Evolutionary conservation across 2,329 filamentous ascomycete genomes (phyloP).

Genomic region (Aspergillus sp.): DNA sequence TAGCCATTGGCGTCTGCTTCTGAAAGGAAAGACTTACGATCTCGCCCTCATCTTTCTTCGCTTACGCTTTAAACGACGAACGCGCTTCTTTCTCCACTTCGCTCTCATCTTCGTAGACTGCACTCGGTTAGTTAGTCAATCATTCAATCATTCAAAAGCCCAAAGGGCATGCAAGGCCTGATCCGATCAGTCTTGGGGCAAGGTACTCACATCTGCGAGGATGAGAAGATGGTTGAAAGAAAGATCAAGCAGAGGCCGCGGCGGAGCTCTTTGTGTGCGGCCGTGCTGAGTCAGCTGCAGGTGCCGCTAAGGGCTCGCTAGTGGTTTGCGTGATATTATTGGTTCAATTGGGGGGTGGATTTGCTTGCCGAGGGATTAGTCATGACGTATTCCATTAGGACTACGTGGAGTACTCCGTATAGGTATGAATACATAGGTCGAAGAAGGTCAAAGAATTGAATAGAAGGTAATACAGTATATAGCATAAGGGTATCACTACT

Average conservation of each 20-base stretch:
- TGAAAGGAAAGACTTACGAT: conserved; percentile 58
- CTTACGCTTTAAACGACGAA: conserved; percentile 98
- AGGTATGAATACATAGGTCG: background rate
- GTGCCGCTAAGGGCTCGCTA: conserved; percentile 26
- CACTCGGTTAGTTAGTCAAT: conserved; percentile 18
- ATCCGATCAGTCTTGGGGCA: too few species aligned
- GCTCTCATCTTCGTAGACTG: conserved; percentile 62
- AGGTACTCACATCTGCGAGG: conserved; percentile 35
- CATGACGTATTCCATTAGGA: background rate
- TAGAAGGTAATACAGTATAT: too few species aligned
- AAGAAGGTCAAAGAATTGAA: too few species aligned
- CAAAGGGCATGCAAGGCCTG: background rate
- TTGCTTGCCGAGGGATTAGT: conserved; percentile 15
- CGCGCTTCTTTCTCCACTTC: conserved; percentile 99
- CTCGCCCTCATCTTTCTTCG: conserved; percentile 99
- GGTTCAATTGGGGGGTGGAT: conserved; percentile 4
- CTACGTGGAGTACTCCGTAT: background rate
- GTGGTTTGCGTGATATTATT: conserved; percentile 9
- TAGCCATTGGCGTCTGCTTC: background rate
- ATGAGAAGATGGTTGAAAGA: conserved; percentile 39
- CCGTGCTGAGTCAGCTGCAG: conserved; percentile 31
- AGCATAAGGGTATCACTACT: too few species aligned
- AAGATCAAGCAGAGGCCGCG: conserved; percentile 25
- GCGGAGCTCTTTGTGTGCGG: conserved; percentile 34
- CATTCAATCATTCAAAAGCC: conserved; percentile 6